Percentiles rank a stretch among this genome's conserved stretches.
phyloP scores from a whole-genome alignment of 2,329 filamentous ascomycete species.

The Spiromastix sp. region DNA sequence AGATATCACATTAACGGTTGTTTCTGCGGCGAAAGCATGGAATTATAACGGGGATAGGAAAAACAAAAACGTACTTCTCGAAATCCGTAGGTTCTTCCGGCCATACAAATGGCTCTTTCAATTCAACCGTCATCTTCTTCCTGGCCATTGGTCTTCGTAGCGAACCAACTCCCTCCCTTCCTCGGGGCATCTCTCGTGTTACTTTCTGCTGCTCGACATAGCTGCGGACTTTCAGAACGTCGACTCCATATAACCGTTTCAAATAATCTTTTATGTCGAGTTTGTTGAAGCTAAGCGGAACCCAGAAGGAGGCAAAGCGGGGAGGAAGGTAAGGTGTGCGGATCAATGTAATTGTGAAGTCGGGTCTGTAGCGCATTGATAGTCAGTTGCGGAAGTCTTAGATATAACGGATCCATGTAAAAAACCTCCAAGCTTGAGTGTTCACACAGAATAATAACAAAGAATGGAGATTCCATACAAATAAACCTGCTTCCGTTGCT shows the following conservation, averaged over 20 bases:
- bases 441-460: neutral
- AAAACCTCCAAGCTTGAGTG: no score
- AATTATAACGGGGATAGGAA: constrained; percentile 5
- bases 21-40: no score
- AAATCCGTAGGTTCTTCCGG: constrained; percentile 58
- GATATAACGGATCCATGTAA: no score
- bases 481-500: constrained; percentile 33
- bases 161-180: constrained; percentile 38
- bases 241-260: constrained; percentile 71
- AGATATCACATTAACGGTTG: no score
- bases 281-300: constrained; percentile 89
- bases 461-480: constrained; percentile 28
- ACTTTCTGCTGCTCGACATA: constrained; percentile 63
- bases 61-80: constrained; percentile 38
- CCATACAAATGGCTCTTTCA: constrained; percentile 81
- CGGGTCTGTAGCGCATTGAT: no score
- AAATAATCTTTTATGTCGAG: constrained; percentile 95
- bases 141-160: constrained; percentile 61
- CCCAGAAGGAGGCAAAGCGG: constrained; percentile 78
- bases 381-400: no score
- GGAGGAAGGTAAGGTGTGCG: constrained; percentile 62
- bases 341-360: constrained; percentile 69
- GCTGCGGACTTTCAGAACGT: constrained; percentile 62
- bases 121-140: constrained; percentile 93
- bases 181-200: constrained; percentile 31